phyloP scores from a whole-genome alignment of 352 stramenopile species.

The Aphanomyces astaci region DNA sequence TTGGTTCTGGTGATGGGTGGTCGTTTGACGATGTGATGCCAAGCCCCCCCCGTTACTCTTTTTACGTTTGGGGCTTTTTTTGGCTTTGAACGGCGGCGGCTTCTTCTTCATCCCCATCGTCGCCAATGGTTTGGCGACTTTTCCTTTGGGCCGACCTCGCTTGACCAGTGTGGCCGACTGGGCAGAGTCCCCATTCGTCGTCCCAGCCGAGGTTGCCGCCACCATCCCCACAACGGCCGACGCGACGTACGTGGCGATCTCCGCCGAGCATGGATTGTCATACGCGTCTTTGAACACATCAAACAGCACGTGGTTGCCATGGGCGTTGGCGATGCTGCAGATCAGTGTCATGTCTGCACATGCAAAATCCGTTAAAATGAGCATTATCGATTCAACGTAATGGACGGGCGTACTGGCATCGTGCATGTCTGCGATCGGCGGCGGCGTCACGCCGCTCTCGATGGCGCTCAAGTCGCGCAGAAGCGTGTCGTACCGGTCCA shows the following conservation, averaged over 20 bases:
- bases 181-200: no score
- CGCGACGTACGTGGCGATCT: conserved; percentile 14
- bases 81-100: neutral
- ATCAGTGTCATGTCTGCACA: conserved; percentile 18
- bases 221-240: conserved; percentile 14
- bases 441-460: conserved; percentile 29
- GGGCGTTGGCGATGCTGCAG: neutral
- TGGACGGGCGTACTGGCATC: conserved; percentile 3
- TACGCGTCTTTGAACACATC: conserved; percentile 7
- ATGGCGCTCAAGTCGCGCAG: conserved; percentile 63
- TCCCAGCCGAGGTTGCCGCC: neutral
- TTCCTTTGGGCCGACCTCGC: neutral
- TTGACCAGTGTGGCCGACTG: neutral
- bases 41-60: neutral
- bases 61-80: conserved; percentile 1
- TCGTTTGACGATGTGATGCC: no score
- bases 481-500: conserved; percentile 63
- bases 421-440: conserved; percentile 8
- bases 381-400: neutral
- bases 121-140: neutral
- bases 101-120: no score
- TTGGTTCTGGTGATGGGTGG: no score
- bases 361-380: no score
- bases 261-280: conserved; percentile 10
- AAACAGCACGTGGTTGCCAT: conserved; percentile 16